Percentiles rank a stretch among this genome's conserved stretches.
Evolutionary conservation across 1,284 basidiomycete species (phyloP).

Genomic region (Paramarasmius palmivorus): DNA sequence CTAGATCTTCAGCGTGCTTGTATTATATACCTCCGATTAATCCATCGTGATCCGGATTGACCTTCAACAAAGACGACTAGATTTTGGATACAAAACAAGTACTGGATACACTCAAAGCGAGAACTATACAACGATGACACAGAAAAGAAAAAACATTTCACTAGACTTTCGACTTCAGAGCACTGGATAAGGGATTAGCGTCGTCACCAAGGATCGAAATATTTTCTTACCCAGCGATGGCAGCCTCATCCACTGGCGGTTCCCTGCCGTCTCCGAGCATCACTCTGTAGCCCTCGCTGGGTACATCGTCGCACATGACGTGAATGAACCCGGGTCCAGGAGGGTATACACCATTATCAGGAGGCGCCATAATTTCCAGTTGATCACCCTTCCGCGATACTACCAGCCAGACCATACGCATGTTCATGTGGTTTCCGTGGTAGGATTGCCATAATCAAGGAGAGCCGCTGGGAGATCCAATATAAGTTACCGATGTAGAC

Average conservation of each 20-base stretch:
- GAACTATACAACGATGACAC: no score
- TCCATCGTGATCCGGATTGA: background rate
- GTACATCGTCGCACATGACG: constrained; percentile 67
- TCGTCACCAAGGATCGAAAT: background rate
- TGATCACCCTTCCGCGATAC: constrained; percentile 34
- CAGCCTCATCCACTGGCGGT: constrained; percentile 57
- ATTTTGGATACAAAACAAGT: no score
- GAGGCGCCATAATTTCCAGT: constrained; percentile 59
- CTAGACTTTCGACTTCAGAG: constrained; percentile 32
- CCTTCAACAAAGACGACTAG: no score
- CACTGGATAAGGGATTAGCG: constrained; percentile 22
- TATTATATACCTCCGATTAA: background rate
- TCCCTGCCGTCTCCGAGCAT: constrained; percentile 69
- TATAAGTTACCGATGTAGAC: background rate
- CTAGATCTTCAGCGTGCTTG: no score
- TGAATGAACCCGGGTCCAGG: constrained; percentile 83
- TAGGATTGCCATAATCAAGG: constrained; percentile 79
- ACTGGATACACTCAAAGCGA: no score
- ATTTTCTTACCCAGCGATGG: constrained; percentile 52
- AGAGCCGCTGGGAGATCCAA: constrained; percentile 48
- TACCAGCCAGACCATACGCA: constrained; percentile 70
- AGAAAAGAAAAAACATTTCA: background rate
- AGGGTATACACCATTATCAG: constrained; percentile 66
- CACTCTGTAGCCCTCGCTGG: constrained; percentile 64
- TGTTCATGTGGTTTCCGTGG: constrained; percentile 81